Conservation (phyloP, 495 filamentous ascomycete species). For the Jackrogersella multiformis region DNA sequence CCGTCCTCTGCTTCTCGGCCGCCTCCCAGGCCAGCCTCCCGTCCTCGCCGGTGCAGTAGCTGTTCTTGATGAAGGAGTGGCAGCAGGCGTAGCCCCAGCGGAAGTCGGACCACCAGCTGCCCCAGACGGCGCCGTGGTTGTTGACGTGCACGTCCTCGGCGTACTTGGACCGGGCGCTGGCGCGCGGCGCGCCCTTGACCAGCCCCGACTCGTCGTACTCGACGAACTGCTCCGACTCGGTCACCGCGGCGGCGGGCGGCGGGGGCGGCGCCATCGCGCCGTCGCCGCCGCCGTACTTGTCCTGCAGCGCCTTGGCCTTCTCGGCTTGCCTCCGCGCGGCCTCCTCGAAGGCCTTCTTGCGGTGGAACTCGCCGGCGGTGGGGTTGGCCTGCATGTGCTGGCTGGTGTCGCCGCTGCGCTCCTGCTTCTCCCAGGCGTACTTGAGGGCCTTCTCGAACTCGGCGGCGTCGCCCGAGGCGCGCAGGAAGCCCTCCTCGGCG, state of each 20-base stretch:
- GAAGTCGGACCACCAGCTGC: conserved; percentile 96
- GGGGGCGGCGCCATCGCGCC: conserved; percentile 69
- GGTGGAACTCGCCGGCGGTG: conserved; percentile 84
- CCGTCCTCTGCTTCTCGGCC: conserved; percentile 66
- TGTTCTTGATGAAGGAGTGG: conserved; percentile 91
- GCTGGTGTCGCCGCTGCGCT: conserved; percentile 75
- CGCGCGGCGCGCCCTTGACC: conserved; percentile 87
- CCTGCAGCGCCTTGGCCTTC: conserved; percentile 75
- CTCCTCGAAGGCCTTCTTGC: conserved; percentile 80
- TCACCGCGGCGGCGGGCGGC: conserved; percentile 71
- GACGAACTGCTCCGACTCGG: conserved; percentile 86
- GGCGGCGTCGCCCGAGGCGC: conserved; percentile 89
- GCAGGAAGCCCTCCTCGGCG: conserved; percentile 93
- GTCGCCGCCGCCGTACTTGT: conserved; percentile 81
- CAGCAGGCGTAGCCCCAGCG: conserved; percentile 98
- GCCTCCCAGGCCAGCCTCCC: conserved; percentile 79
- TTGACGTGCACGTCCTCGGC: conserved; percentile 85
- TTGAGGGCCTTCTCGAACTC: conserved; percentile 90
- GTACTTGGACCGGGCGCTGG: conserved; percentile 84
- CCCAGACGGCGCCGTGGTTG: conserved; percentile 94
- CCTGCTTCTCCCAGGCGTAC: conserved; percentile 96
- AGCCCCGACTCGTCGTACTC: conserved; percentile 92
- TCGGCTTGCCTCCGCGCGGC: conserved; percentile 71
- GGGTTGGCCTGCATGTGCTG: conserved; percentile 95
- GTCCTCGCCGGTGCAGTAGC: conserved; percentile 93